These are phyloP conservation scores for Quercus agrifolia DNA, from an alignment of 306 rosid species.

Conservation along the genomic window DNA sequence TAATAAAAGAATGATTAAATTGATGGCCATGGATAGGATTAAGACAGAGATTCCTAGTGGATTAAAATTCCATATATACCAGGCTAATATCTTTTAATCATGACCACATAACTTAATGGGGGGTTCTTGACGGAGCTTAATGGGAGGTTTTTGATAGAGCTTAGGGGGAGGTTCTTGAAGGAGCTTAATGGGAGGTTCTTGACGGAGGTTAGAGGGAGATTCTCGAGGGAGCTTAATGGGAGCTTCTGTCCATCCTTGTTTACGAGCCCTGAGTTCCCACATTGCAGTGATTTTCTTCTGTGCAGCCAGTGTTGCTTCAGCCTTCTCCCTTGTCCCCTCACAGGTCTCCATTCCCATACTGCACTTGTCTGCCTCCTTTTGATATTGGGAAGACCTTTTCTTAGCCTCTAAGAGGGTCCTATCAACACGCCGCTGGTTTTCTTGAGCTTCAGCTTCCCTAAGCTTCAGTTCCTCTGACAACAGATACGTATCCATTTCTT, in stretches of 20 bases:
- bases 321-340: slow-evolving; percentile 51
- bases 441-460: slow-evolving; percentile 41
- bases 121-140: slow-evolving; percentile 15
- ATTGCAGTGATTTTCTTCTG: slow-evolving; percentile 44
- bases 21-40: background rate
- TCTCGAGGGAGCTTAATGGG: slow-evolving; percentile 3
- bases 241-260: slow-evolving; percentile 46
- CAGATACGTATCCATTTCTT: slow-evolving; percentile 35
- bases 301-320: slow-evolving; percentile 36
- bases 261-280: slow-evolving; percentile 57
- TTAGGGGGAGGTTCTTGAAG: too few species aligned
- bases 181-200: slow-evolving; percentile 14
- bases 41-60: background rate
- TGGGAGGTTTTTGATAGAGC: background rate
- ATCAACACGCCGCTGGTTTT: slow-evolving; percentile 37
- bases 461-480: slow-evolving; percentile 43
- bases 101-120: slow-evolving; percentile 12
- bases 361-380: slow-evolving; percentile 62
- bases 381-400: slow-evolving; percentile 50
- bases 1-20: background rate
- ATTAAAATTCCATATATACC: background rate
- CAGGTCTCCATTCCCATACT: slow-evolving; percentile 60
- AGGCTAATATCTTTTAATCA: background rate
- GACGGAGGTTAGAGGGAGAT: too few species aligned
- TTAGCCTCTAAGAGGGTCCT: slow-evolving; percentile 44